A percentile compares a stretch with the other conserved stretches of the same genome.
Conservation (phyloP, 2,329 filamentous ascomycete species). For the Magnaporthales sp. region DNA sequence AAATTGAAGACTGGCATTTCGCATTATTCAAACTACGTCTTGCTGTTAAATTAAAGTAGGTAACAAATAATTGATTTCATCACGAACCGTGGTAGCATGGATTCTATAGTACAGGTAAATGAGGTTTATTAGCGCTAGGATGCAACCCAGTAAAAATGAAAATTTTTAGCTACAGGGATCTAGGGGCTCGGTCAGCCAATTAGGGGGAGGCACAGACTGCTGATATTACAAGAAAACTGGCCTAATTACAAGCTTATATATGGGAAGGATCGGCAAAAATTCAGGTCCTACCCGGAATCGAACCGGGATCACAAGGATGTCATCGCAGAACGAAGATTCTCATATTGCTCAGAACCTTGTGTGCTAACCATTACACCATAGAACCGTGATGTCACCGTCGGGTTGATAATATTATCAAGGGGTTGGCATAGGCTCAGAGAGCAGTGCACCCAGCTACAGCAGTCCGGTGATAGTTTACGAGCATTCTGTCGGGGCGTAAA, state of each 20-base stretch:
- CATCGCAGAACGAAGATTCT: background rate
- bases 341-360: constrained; percentile 2
- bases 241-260: background rate
- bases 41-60: no score
- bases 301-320: constrained; percentile 5
- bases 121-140: background rate
- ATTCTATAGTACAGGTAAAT: no score
- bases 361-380: constrained; percentile 7
- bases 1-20: no score
- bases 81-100: no score
- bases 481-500: no score
- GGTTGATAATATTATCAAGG: background rate
- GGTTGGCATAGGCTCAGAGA: no score
- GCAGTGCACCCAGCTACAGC: no score
- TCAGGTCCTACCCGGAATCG: constrained; percentile 4
- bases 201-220: background rate
- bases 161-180: background rate
- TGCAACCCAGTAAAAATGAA: background rate
- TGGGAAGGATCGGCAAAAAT: background rate
- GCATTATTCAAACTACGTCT: no score
- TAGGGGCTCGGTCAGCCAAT: background rate
- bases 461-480: no score
- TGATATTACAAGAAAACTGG: background rate
- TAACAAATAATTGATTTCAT: no score
- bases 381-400: background rate